A percentile compares a stretch with the other conserved stretches of the same genome.
These are phyloP conservation scores for Cardamine resedifolia DNA, from an alignment of 345 rosid genomes.

Conservation along the genomic window DNA sequence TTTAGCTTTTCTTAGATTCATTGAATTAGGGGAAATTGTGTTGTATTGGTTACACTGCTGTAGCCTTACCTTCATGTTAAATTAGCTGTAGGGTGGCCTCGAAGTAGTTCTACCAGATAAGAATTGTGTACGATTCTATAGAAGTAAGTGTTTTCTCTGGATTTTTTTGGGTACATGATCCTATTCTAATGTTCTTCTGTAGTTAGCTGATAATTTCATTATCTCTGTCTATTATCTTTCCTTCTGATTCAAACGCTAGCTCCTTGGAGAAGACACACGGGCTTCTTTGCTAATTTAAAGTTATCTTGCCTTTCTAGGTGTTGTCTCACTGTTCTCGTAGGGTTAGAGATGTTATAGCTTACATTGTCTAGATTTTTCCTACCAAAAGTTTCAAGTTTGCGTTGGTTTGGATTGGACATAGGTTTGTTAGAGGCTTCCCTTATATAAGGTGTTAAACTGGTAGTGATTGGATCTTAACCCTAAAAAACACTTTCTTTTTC, in stretches of 20 bases:
- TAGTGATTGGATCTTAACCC: background rate
- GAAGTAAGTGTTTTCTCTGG: slow-evolving; percentile 1
- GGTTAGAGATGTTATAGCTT: background rate
- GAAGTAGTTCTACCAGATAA: background rate
- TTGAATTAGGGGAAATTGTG: slow-evolving; percentile 5
- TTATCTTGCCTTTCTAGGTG: background rate
- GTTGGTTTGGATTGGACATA: background rate
- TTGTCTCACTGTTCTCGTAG: background rate
- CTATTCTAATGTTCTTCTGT: background rate
- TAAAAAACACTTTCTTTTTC: background rate
- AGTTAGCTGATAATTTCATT: background rate
- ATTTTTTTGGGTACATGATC: background rate
- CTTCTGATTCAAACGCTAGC: background rate
- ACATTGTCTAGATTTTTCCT: background rate
- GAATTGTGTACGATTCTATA: background rate
- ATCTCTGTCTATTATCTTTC: background rate
- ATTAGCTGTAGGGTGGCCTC: background rate
- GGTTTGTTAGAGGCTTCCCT: background rate
- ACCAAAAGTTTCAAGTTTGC: background rate
- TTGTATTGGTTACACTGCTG: background rate
- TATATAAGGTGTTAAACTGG: background rate
- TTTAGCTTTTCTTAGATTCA: background rate
- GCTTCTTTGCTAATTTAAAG: background rate
- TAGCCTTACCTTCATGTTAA: background rate
- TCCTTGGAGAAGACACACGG: background rate